Evolutionary conservation across 169 alveolate species (phyloP), one percentile per base, ranked within the genome.

Genomic region (Eimeria acervulina): DNA sequence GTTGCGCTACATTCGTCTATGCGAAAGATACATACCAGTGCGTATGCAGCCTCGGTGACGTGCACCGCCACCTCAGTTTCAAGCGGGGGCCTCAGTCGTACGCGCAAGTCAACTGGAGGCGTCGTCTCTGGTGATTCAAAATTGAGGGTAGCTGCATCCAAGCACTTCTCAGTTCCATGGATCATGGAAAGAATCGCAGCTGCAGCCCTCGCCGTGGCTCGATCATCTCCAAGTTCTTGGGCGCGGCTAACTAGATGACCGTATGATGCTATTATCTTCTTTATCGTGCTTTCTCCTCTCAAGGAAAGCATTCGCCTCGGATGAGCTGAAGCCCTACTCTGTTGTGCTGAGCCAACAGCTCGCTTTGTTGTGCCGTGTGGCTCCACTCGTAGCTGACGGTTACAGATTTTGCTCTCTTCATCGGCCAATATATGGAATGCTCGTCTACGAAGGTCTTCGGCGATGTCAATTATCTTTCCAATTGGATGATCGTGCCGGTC

Each of bases 51-150:
- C 66, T 87, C 94, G 42, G 63, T 38, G 61, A 42, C 83, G 33
- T 63, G 47, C 83, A 87, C 94, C 47, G 94, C 94, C 26, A 87
- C 21, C 83, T 87, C 94, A 28, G 83, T 87, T 87, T 87, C 94
- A 40, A 87, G 36, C 51, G 94, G 81, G 33, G 94, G 81, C 61
- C 66, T 63, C 26, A 87, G 70, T 42, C 94, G 94, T 63, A 87
- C 47, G 83, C 94, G 94, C 66, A 87, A 28, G 21, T 87, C 94
- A 28, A 63, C 94, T 36, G 80, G 59, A 1, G 55, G n/a, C 31
- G 28, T 26, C 42, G 59, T 33, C 31, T 59, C 94, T 47, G 10
- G 31, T 7, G 15, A 8, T 23, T 87, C 83, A 33, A n/a, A 10
- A 40, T 87, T 40, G 36, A 26, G 31, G 23, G 61, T 31, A 26